Conservation (phyloP, 1,139 yeast genomes). For the Eremothecium coryli region DNA sequence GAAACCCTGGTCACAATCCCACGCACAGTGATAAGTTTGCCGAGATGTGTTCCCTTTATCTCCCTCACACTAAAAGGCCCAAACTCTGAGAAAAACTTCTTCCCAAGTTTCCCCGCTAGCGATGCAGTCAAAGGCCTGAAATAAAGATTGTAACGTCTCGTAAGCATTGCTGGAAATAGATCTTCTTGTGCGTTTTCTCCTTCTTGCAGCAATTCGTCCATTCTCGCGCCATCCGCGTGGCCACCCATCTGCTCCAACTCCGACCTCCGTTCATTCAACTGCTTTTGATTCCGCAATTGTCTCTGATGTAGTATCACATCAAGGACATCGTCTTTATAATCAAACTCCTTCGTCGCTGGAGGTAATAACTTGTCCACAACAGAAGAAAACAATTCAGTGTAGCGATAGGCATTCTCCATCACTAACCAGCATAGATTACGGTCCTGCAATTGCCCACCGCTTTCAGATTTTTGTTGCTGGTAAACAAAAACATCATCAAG, state of each 20-base stretch:
- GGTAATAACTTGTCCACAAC: conserved; percentile 82
- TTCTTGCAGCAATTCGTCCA: conserved; percentile 28
- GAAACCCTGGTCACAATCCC: conserved; percentile 95
- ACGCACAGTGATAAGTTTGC: conserved; percentile 78
- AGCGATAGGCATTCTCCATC: conserved; percentile 66
- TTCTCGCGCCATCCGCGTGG: conserved; percentile 37
- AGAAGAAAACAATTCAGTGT: conserved; percentile 63
- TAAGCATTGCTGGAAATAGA: conserved; percentile 75
- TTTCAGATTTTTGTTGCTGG: conserved; percentile 2
- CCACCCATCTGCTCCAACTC: conserved; percentile 47
- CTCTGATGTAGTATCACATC: conserved; percentile 92
- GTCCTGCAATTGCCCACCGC: conserved; percentile 24
- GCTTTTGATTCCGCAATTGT: conserved; percentile 65
- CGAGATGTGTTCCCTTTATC: conserved; percentile 74
- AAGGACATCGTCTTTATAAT: conserved; percentile 80
- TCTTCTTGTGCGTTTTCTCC: conserved; percentile 33
- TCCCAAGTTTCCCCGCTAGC: conserved; percentile 29
- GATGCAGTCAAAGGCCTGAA: conserved; percentile 61
- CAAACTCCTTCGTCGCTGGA: conserved; percentile 61
- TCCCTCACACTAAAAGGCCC: conserved; percentile 75
- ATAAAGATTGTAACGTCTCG: conserved; percentile 79
- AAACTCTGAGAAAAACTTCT: conserved; percentile 18
- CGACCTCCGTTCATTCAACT: conserved; percentile 30
- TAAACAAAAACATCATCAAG: conserved; percentile 57
- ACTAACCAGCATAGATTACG: conserved; percentile 34